Conservation (phyloP, 192 early-diverging fungal genomes). For the Coemansia sp. region DNA sequence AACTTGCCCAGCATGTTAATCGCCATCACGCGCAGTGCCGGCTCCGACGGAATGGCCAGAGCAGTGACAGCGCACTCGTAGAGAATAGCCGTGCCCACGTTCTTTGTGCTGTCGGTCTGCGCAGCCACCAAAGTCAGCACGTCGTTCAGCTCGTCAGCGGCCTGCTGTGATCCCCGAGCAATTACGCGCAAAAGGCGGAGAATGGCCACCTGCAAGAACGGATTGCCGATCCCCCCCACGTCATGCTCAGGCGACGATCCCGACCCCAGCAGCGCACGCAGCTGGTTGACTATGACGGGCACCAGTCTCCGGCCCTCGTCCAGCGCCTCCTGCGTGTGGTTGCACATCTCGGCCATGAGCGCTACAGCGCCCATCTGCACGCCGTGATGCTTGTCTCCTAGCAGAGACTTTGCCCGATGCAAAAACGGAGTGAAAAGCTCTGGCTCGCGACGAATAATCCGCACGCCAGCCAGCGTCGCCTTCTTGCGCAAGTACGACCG, state of each 20-base stretch:
- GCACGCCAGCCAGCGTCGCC: slow-evolving; percentile 90
- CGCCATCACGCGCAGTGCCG: slow-evolving; percentile 86
- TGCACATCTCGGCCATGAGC: slow-evolving; percentile 88
- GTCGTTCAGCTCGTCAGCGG: slow-evolving; percentile 93
- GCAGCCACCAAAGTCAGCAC: slow-evolving; percentile 96
- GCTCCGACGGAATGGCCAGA: slow-evolving; percentile 91
- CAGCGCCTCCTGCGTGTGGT: slow-evolving; percentile 63
- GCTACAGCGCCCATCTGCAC: slow-evolving; percentile 90
- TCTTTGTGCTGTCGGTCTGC: slow-evolving; percentile 90
- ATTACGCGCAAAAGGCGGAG: slow-evolving; percentile 85
- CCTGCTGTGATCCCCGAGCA: slow-evolving; percentile 74
- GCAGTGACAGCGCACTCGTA: slow-evolving; percentile 98
- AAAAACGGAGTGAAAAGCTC: slow-evolving; percentile 89
- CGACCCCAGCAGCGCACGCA: slow-evolving; percentile 82
- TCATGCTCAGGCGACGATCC: slow-evolving; percentile 93
- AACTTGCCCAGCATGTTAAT: slow-evolving; percentile 98
- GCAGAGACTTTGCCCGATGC: slow-evolving; percentile 63
- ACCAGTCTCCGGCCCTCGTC: slow-evolving; percentile 77
- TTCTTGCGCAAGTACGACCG: slow-evolving; percentile 97
- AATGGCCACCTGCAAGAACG: slow-evolving; percentile 95
- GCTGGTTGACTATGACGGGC: slow-evolving; percentile 78
- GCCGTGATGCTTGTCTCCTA: slow-evolving; percentile 94
- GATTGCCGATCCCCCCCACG: slow-evolving; percentile 95
- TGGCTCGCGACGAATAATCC: slow-evolving; percentile 89
- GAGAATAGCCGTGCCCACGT: slow-evolving; percentile 95